Evolutionary conservation across 2,329 filamentous ascomycete species (phyloP), one percentile per base, ranked within the genome.

Genomic region (Hirsutella minnesotensis): DNA sequence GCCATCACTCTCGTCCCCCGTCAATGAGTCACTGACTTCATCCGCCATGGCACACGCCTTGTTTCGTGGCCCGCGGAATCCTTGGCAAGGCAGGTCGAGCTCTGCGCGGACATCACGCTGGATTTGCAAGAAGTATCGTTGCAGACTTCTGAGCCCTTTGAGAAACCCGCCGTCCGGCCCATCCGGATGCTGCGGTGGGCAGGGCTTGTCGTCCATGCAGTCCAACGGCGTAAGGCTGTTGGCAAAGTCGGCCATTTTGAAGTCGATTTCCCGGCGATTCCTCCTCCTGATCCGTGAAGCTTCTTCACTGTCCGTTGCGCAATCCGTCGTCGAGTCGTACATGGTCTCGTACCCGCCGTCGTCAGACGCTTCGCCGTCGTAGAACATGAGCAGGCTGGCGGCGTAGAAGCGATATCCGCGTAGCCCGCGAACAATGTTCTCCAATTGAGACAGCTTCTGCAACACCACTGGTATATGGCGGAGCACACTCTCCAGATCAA

Each of bases 201-300:
- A 95, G 4, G 73, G 67, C 53, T 72, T 73, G 47, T 73, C 70
- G 41, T 66, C 63, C 46, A 77, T 70, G 10, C 79, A 64, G 54
- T 95, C 88, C 50, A 92, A 83, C 4, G 86, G 85, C 1, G 89
- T 96, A 30, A 96, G 81, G 56, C 90, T 95, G 60, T 98, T 98
- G 49, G 92, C 92, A 66, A 98, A 98, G 62, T 98, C 92, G 44
- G 95, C 90, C 60, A 98, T 94, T 64, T 95, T 95, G 65, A 98
- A 81, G 60, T 95, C 86, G 56, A 94, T 89, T 50, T 81, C 73
- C 38, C 69, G 67, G 46, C 68, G 69, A 47, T 69, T 75, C 56
- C 58, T 72, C 55, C 62, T 67, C 52, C 48, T 67, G 58, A 49
- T 66, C 56, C 59, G 73, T 40, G 59, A 54, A n/a, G 56, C 55